phyloP scores from a whole-genome alignment of 257 asterid genomes.

The Scutellaria minor region DNA sequence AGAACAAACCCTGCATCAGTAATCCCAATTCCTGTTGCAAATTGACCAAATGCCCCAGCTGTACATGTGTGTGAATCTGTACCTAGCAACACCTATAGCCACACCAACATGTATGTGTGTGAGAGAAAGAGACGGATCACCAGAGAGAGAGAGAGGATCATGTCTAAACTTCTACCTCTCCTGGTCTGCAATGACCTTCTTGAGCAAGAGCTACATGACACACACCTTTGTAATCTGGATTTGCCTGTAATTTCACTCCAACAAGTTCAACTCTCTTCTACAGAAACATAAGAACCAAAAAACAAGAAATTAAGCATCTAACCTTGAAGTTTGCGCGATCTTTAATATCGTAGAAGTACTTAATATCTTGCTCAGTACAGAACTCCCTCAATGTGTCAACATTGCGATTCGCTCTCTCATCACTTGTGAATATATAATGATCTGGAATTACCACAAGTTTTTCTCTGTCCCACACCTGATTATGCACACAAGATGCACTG shows the following conservation, averaged over 20 bases:
- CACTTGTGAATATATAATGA: constrained; percentile 90
- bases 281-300: neutral
- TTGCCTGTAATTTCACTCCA: constrained; percentile 59
- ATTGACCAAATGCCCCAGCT: constrained; percentile 98
- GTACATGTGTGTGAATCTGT: constrained; percentile 97
- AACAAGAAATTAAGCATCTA: constrained; percentile 19
- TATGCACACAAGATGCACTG: neutral
- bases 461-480: constrained; percentile 95
- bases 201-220: constrained; percentile 85
- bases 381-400: constrained; percentile 95
- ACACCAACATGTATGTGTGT: neutral
- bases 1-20: constrained; percentile 97
- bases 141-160: neutral
- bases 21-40: constrained; percentile 93
- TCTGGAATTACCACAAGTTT: constrained; percentile 90
- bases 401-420: constrained; percentile 92
- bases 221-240: constrained; percentile 95
- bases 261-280: constrained; percentile 1
- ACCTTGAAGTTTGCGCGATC: constrained; percentile 93
- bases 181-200: constrained; percentile 99
- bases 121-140: neutral
- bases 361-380: constrained; percentile 83
- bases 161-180: constrained; percentile 63
- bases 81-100: constrained; percentile 76
- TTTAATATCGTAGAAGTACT: constrained; percentile 92